Evolutionary conservation across 2,329 filamentous ascomycete species (phyloP).

Genomic region (Monosporascus sp.): DNA sequence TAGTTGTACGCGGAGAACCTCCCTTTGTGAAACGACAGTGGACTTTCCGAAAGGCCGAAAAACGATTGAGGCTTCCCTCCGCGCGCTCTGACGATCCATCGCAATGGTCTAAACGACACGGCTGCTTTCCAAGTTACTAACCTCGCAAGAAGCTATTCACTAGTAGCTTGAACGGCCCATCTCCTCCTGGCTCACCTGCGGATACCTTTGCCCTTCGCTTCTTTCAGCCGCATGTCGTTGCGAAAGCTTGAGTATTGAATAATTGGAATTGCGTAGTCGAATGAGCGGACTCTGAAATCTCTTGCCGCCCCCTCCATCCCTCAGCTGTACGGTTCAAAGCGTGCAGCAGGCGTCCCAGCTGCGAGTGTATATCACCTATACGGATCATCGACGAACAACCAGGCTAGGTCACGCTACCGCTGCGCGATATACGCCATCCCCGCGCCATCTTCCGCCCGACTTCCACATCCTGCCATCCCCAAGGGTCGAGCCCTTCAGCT

Average conservation of each 20-base stretch:
- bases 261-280: neutral
- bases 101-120: neutral
- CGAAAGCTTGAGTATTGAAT: neutral
- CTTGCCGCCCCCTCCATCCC: neutral
- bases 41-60: neutral
- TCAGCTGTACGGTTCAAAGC: no score
- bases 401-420: neutral
- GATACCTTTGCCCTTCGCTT: neutral
- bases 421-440: neutral
- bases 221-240: neutral
- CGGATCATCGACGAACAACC: neutral
- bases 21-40: neutral
- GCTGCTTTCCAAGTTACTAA: neutral
- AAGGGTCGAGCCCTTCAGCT: conserved; percentile 19
- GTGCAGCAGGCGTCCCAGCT: neutral
- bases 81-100: neutral
- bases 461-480: conserved; percentile 8
- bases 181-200: neutral
- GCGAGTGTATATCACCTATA: no score
- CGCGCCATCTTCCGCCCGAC: neutral
- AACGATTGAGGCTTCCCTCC: neutral
- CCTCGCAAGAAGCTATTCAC: neutral
- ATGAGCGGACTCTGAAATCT: neutral
- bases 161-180: neutral
- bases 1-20: neutral